Conservation (phyloP, 176 grass and related monocot genomes). For the Musa schizocarpa region DNA sequence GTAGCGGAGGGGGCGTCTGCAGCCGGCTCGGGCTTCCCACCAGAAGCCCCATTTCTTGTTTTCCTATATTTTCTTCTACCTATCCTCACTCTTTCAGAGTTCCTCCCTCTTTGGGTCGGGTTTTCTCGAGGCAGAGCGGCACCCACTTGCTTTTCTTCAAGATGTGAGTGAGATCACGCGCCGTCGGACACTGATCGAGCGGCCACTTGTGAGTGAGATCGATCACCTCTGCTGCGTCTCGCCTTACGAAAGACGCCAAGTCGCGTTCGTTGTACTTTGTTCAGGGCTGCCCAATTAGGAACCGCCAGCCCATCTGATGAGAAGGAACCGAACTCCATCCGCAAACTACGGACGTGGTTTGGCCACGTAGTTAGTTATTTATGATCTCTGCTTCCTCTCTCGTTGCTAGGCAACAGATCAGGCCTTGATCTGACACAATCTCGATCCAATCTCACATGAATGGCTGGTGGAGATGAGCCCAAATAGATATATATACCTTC, state of each 20-base stretch:
- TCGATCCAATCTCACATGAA: no score
- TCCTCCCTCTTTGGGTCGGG: not conserved
- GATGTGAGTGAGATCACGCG: not conserved
- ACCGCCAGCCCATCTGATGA: not conserved
- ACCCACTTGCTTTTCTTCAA: no score
- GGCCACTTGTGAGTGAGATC: not conserved
- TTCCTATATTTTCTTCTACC: not conserved
- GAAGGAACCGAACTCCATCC: no score
- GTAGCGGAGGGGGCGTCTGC: not conserved
- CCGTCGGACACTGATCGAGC: not conserved
- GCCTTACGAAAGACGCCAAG: no score
- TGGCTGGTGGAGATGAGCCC: no score
- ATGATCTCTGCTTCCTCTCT: no score
- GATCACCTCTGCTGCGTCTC: not conserved
- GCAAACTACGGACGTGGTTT: no score
- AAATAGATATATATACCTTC: no score
- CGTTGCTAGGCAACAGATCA: no score
- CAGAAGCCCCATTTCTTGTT: conserved; percentile 15
- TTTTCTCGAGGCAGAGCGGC: not conserved
- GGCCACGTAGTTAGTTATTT: no score
- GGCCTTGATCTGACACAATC: no score
- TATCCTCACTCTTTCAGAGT: not conserved
- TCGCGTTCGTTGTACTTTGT: not conserved
- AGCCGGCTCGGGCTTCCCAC: not conserved
- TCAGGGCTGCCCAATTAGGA: not conserved